A percentile compares a stretch with the other conserved stretches of the same genome.
Conservation (phyloP, 2,329 filamentous ascomycete species). For the Fusarium euwallaceae region DNA sequence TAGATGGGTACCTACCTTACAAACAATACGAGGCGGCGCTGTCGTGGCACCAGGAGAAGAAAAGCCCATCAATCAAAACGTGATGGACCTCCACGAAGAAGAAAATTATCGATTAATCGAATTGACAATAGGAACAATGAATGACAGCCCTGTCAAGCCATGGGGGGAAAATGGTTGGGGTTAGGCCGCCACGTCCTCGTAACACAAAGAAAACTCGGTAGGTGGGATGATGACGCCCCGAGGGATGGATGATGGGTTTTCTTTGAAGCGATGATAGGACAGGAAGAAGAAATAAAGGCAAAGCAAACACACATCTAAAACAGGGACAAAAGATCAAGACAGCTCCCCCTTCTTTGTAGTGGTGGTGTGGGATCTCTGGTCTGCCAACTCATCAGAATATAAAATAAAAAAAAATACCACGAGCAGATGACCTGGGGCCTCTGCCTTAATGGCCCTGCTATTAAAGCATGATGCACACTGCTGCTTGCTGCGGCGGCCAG, state of each 20-base stretch:
- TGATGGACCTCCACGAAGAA: conserved; percentile 12
- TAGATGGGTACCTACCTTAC: background rate
- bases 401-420: conserved; percentile 29
- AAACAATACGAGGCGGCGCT: conserved; percentile 38
- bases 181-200: conserved; percentile 32
- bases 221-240: background rate
- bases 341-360: background rate
- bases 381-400: conserved; percentile 52
- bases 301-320: background rate
- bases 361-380: conserved; percentile 36
- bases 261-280: background rate
- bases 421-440: conserved; percentile 52
- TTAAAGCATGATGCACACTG: background rate
- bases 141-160: conserved; percentile 25
- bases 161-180: background rate
- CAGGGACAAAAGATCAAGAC: background rate
- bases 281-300: background rate
- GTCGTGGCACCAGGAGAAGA: conserved; percentile 39
- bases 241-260: conserved; percentile 3
- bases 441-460: conserved; percentile 7
- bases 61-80: conserved; percentile 27
- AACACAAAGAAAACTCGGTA: conserved; percentile 31
- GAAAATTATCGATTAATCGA: background rate
- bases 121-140: background rate
- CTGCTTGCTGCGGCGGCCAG: conserved; percentile 21